Conservation (phyloP, 371 early-diverging fungal species). For the Actinomucor elegans region DNA sequence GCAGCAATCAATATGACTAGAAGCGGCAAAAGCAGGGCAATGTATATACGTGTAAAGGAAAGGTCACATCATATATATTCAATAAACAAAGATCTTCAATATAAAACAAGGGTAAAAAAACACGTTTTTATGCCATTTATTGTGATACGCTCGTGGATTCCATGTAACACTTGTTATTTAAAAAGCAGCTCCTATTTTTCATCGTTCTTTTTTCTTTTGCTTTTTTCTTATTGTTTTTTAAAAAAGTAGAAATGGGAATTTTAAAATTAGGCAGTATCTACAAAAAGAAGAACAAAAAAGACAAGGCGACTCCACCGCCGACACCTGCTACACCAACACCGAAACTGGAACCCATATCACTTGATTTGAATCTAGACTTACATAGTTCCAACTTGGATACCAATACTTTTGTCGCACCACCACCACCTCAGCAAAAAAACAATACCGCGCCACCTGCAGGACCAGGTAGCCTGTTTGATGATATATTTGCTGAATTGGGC, state of each 20-base stretch:
- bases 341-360: constrained; percentile 19
- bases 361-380: constrained; percentile 25
- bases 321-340: constrained; percentile 11
- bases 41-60: too few species aligned
- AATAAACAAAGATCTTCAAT: too few species aligned
- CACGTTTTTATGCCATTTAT: constrained; percentile 1
- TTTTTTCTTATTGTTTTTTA: not conserved
- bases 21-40: too few species aligned
- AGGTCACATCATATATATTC: too few species aligned
- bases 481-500: constrained; percentile 39
- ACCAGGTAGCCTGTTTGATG: constrained; percentile 38
- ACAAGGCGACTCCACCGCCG: constrained; percentile 9
- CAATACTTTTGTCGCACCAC: not conserved
- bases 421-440: not conserved
- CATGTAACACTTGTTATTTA: not conserved
- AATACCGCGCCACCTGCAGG: constrained; percentile 18
- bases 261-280: constrained; percentile 31
- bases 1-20: too few species aligned
- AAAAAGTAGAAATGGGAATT: constrained; percentile 21
- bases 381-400: constrained; percentile 2
- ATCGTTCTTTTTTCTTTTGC: constrained; percentile 9
- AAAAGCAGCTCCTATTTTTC: not conserved
- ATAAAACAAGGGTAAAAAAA: not conserved
- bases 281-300: constrained; percentile 24
- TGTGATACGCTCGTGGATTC: constrained; percentile 4